Percentiles rank a stretch among this genome's conserved stretches.
Conservation (phyloP, 1,284 basidiomycete genomes). For the Boletus calvinii region DNA sequence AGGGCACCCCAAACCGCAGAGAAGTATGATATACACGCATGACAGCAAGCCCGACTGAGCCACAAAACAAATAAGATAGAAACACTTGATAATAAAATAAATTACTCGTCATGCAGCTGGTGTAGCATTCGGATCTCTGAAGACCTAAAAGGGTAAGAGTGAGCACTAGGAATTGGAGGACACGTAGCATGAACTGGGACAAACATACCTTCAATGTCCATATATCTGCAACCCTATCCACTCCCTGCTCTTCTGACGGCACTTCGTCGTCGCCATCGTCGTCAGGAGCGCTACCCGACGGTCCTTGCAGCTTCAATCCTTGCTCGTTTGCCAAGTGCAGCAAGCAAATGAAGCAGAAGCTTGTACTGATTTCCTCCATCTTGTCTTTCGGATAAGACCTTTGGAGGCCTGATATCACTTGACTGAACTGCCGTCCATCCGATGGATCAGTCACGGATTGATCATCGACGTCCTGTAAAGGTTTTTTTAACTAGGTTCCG, state of each 20-base stretch:
- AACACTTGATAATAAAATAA: constrained; percentile 25
- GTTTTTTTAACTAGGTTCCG: constrained; percentile 13
- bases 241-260: constrained; percentile 28
- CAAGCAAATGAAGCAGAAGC: constrained; percentile 99
- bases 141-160: constrained; percentile 48
- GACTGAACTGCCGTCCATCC: constrained; percentile 77
- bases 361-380: constrained; percentile 98
- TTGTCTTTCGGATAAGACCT: constrained; percentile 87
- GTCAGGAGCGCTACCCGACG: constrained; percentile 4
- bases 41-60: constrained; percentile 10
- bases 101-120: constrained; percentile 45
- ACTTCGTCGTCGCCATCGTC: constrained; percentile 32
- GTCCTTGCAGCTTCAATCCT: constrained; percentile 76
- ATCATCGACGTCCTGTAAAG: constrained; percentile 53
- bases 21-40: constrained; percentile 5
- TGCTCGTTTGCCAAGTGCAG: constrained; percentile 95
- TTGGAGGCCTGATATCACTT: constrained; percentile 82
- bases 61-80: constrained; percentile 19
- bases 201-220: constrained; percentile 71
- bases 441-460: constrained; percentile 52
- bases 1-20: constrained; percentile 3
- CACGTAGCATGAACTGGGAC: not conserved
- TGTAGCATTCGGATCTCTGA: constrained; percentile 65
- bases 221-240: constrained; percentile 61
- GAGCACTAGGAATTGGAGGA: not conserved